Percentiles rank a stretch among this genome's conserved stretches.
Conservation (phyloP, 169 alveolate genomes). For the Cryptosporidium sp. region DNA sequence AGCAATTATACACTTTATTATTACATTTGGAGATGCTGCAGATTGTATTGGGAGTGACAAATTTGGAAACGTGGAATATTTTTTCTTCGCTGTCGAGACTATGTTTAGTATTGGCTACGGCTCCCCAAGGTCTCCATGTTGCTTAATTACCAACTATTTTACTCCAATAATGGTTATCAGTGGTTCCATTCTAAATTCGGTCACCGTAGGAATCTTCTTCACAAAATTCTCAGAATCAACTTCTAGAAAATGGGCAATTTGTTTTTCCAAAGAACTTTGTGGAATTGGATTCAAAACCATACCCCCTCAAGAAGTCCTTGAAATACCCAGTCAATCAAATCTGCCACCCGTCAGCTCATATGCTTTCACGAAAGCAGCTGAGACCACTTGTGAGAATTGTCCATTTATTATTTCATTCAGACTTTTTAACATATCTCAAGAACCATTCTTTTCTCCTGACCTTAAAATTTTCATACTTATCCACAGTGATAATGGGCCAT, state of each 20-base stretch:
- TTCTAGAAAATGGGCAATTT: conserved; percentile 78
- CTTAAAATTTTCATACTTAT: conserved; percentile 76
- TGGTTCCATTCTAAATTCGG: conserved; percentile 77
- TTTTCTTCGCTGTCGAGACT: conserved; percentile 80
- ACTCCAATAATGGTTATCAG: conserved; percentile 78
- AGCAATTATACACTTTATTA: conserved; percentile 13
- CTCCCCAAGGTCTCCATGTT: conserved; percentile 80
- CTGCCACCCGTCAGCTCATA: not conserved
- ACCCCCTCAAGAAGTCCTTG: not conserved
- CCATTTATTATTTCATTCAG: conserved; percentile 79
- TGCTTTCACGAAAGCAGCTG: conserved; percentile 9
- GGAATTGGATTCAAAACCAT: conserved; percentile 48
- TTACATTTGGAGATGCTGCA: conserved; percentile 76
- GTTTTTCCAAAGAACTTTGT: conserved; percentile 76
- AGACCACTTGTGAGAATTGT: conserved; percentile 16
- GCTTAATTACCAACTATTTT: conserved; percentile 76
- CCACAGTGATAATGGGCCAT: conserved; percentile 70
- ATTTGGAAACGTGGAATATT: conserved; percentile 75
- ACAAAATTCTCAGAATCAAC: conserved; percentile 80
- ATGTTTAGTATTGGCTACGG: conserved; percentile 82
- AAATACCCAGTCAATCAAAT: not conserved
- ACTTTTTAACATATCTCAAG: conserved; percentile 78
- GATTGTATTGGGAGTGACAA: conserved; percentile 77
- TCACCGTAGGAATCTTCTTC: conserved; percentile 80
- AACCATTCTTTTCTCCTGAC: conserved; percentile 77